Evolutionary conservation across 768 basidiomycete genomes (phyloP).

Genomic region (Mycena crocata): DNA sequence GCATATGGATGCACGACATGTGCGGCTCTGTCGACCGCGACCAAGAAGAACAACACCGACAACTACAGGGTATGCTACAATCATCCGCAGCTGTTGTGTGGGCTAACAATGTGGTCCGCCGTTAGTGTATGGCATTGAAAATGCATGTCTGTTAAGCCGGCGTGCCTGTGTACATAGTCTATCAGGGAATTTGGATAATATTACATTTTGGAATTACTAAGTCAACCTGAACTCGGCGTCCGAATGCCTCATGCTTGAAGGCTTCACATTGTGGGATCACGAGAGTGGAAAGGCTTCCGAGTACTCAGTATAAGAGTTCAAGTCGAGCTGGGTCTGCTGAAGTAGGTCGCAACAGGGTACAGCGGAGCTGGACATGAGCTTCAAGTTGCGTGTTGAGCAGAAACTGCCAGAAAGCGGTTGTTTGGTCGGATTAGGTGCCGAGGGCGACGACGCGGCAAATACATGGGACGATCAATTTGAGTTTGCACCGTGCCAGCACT

Average conservation of each 20-base stretch:
- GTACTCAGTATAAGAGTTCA: too few species aligned
- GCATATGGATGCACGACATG: constrained; percentile 23
- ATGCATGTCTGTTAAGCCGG: constrained; percentile 14
- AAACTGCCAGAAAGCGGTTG: constrained; percentile 16
- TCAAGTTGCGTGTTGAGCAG: constrained; percentile 6
- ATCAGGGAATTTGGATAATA: neutral
- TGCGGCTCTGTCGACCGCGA: neutral
- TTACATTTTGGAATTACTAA: too few species aligned
- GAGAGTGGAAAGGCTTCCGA: too few species aligned
- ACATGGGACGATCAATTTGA: constrained; percentile 35
- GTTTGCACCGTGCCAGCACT: constrained; percentile 22
- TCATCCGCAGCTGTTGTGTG: too few species aligned
- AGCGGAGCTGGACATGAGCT: too few species aligned
- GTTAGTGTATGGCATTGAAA: constrained; percentile 24
- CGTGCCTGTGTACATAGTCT: neutral
- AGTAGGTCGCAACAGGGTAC: too few species aligned
- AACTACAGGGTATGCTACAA: constrained; percentile 24
- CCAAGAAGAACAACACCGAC: constrained; percentile 30
- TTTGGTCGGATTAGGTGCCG: neutral
- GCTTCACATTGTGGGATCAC: too few species aligned
- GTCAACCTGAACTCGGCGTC: too few species aligned
- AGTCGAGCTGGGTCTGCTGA: too few species aligned
- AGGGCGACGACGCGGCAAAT: constrained; percentile 21
- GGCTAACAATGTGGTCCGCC: too few species aligned
- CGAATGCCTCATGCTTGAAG: too few species aligned